Conservation (phyloP, 2,329 filamentous ascomycete genomes). For the Thielaviopsis ethacetica region DNA sequence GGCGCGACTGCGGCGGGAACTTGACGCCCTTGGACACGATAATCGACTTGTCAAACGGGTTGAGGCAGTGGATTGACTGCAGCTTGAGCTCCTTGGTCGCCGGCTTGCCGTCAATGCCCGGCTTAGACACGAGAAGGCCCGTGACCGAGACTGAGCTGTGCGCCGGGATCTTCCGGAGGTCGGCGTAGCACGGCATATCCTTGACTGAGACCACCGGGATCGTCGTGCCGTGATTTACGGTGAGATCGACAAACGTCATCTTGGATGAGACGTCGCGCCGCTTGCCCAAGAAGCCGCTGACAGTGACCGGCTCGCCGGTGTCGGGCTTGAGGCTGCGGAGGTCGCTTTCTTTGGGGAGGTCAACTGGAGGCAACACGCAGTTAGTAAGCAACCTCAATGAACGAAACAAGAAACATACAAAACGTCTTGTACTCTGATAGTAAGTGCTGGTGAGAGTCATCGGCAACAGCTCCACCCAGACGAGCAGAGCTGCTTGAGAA, state of each 20-base stretch:
- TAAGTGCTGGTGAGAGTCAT: background rate
- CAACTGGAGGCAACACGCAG: background rate
- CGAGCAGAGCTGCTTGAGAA: background rate
- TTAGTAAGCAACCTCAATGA: background rate
- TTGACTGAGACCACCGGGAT: constrained; percentile 23
- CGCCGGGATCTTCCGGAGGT: constrained; percentile 29
- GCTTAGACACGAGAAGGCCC: constrained; percentile 20
- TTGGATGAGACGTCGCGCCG: constrained; percentile 50
- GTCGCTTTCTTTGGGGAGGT: constrained; percentile 5
- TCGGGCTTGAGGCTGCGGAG: constrained; percentile 6
- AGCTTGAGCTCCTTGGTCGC: constrained; percentile 14
- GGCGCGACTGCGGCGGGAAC: constrained; percentile 59
- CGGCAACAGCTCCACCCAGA: background rate
- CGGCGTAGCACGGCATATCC: constrained; percentile 22
- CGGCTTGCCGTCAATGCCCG: constrained; percentile 14
- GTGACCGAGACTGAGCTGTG: constrained; percentile 36
- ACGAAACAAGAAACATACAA: constrained; percentile 1
- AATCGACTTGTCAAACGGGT: constrained; percentile 57
- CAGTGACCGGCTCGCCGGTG: constrained; percentile 7
- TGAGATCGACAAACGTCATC: constrained; percentile 51
- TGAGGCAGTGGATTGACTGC: constrained; percentile 48
- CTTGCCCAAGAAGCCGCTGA: constrained; percentile 59
- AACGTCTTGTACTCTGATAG: constrained; percentile 8
- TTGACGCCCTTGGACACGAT: constrained; percentile 58
- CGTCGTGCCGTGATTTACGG: constrained; percentile 20